These are phyloP conservation scores for Nitzschia palea DNA, from an alignment of 108 stramenopile genomes.

Conservation along the genomic window DNA sequence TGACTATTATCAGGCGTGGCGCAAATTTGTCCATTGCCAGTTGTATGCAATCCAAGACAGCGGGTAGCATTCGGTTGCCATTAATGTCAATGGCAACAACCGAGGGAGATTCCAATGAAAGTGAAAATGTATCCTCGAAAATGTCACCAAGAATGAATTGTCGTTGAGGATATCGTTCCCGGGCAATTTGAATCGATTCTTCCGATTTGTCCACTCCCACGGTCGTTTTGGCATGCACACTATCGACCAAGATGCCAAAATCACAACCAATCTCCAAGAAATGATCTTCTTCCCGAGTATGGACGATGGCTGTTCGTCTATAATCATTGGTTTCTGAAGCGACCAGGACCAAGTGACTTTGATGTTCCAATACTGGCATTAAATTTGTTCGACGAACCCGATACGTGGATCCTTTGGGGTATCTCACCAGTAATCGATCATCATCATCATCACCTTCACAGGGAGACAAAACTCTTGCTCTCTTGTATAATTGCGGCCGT, in stretches of 20 bases:
- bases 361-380: constrained; percentile 58
- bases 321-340: constrained; percentile 73
- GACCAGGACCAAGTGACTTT: constrained; percentile 47
- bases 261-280: constrained; percentile 84
- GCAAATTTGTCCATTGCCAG: constrained; percentile 46
- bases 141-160: constrained; percentile 49
- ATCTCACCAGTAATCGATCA: constrained; percentile 57
- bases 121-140: constrained; percentile 16
- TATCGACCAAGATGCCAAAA: constrained; percentile 69
- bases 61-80: constrained; percentile 77
- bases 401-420: constrained; percentile 79
- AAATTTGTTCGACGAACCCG: constrained; percentile 53
- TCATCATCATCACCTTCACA: constrained; percentile 10
- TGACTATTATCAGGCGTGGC: constrained; percentile 79
- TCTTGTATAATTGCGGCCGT: constrained; percentile 6
- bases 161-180: constrained; percentile 56
- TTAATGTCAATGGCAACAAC: constrained; percentile 86
- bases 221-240: constrained; percentile 31
- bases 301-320: constrained; percentile 56
- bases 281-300: constrained; percentile 56
- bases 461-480: constrained; percentile 19
- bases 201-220: constrained; percentile 76
- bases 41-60: constrained; percentile 67
- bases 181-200: constrained; percentile 64
- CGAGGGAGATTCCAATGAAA: neutral